A percentile compares a stretch with the other conserved stretches of the same genome.
Evolutionary conservation across 345 rosid genomes (phyloP).

Genomic region (Gossypium ekmanianum): DNA sequence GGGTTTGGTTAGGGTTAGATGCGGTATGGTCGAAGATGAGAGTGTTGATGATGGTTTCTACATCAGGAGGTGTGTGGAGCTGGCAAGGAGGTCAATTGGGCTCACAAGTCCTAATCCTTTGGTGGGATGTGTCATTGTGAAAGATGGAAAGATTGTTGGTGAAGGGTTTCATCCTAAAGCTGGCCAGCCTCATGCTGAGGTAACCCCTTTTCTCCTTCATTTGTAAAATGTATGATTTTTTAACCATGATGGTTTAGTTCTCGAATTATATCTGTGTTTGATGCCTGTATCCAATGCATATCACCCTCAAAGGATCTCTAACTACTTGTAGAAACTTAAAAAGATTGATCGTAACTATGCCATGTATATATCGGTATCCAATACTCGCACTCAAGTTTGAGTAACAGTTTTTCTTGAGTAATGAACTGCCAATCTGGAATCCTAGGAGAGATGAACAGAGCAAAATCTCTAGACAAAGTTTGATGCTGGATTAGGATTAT

Average conservation of each 20-base stretch:
- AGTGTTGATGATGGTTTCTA: conserved; percentile 52
- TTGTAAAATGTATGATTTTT: background rate
- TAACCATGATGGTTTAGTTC: background rate
- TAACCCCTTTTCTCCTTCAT: conserved; percentile 23
- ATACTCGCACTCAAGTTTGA: background rate
- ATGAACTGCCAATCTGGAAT: background rate
- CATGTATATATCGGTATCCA: background rate
- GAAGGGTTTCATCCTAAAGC: conserved; percentile 98
- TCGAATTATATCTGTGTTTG: background rate
- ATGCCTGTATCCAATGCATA: background rate
- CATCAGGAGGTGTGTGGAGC: conserved; percentile 69
- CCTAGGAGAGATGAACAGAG: background rate
- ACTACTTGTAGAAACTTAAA: background rate
- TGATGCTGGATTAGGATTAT: background rate
- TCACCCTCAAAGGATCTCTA: background rate
- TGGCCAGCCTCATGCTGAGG: conserved; percentile 97
- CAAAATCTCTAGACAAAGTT: background rate
- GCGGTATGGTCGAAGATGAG: conserved; percentile 23
- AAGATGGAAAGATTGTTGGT: conserved; percentile 79
- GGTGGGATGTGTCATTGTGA: conserved; percentile 93
- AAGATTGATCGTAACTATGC: background rate
- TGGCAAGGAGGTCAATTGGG: conserved; percentile 75
- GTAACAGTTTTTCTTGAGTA: background rate
- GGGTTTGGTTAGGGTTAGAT: conserved; percentile 24
- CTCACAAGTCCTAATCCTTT: conserved; percentile 89